Percentiles rank a stretch among this genome's conserved stretches.
These are phyloP conservation scores for Penstemon eatonii DNA, from an alignment of 257 asterid species.

Conservation along the genomic window DNA sequence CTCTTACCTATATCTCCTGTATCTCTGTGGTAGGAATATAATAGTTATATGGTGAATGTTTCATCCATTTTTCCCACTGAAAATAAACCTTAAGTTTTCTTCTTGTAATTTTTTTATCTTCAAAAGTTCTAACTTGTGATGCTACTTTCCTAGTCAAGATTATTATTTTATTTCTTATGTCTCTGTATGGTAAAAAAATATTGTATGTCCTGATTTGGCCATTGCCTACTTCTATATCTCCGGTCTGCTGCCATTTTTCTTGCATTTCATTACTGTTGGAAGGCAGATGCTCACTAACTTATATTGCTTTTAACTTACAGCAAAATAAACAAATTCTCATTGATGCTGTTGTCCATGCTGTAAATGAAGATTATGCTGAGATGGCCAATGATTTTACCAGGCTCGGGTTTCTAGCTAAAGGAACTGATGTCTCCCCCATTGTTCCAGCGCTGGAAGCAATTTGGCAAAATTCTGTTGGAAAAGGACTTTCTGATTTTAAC, in stretches of 20 bases:
- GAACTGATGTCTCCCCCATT: conserved; percentile 95
- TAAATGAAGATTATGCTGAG: conserved; percentile 97
- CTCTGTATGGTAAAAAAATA: neutral
- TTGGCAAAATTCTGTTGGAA: conserved; percentile 96
- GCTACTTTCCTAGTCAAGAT: conserved; percentile 7
- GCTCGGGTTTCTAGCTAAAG: conserved; percentile 96
- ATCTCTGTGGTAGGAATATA: neutral
- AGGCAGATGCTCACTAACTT: conserved; percentile 22
- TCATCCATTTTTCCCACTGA: conserved; percentile 21
- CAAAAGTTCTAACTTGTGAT: neutral
- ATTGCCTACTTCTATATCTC: conserved; percentile 14
- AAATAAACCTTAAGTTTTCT: conserved; percentile 2
- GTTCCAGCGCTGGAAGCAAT: conserved; percentile 96
- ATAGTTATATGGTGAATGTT: conserved; percentile 9
- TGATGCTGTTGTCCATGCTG: conserved; percentile 99
- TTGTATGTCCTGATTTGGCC: neutral
- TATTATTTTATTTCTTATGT: neutral
- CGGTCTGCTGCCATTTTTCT: conserved; percentile 20
- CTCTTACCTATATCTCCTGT: conserved; percentile 3
- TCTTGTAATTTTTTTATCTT: neutral
- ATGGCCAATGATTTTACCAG: conserved; percentile 99
- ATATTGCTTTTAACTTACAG: conserved; percentile 46
- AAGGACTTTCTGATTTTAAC: conserved; percentile 94
- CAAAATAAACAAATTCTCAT: conserved; percentile 96
- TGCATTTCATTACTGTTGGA: conserved; percentile 19